Evolutionary conservation across 352 stramenopile species (phyloP).

Genomic region (Pythium biforme): DNA sequence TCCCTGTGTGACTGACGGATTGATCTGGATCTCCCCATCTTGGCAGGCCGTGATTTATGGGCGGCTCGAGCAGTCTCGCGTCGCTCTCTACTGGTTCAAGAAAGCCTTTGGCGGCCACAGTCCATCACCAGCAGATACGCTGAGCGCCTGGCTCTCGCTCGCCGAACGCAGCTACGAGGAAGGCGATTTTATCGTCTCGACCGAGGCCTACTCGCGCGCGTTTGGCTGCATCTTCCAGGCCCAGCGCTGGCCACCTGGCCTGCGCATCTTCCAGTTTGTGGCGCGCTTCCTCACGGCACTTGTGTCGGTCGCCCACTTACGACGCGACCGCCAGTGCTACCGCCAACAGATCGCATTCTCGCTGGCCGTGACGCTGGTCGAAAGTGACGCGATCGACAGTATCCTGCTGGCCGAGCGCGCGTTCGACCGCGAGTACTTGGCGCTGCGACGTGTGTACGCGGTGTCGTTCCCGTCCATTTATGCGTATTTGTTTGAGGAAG

Average conservation of each 20-base stretch:
- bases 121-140: background rate
- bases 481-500: constrained; percentile 13
- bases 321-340: background rate
- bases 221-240: constrained; percentile 14
- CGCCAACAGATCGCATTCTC: constrained; percentile 19
- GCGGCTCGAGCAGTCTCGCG: constrained; percentile 12
- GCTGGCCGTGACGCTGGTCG: constrained; percentile 2
- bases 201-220: constrained; percentile 7
- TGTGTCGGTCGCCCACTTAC: constrained; percentile 9
- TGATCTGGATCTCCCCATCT: background rate
- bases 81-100: constrained; percentile 40
- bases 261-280: constrained; percentile 15
- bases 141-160: constrained; percentile 13
- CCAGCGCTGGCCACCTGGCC: background rate
- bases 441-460: constrained; percentile 11
- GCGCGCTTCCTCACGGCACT: constrained; percentile 15
- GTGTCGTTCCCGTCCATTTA: constrained; percentile 16
- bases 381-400: background rate
- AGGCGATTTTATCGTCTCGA: constrained; percentile 15
- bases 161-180: constrained; percentile 10
- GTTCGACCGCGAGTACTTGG: constrained; percentile 14
- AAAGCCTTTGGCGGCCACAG: constrained; percentile 22
- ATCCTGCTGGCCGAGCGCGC: background rate
- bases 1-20: background rate
- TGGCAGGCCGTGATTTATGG: constrained; percentile 41